Evolutionary conservation across 768 basidiomycete genomes (phyloP), one percentile per base, ranked within the genome.

Genomic region (Gelatoporia subvermispora): DNA sequence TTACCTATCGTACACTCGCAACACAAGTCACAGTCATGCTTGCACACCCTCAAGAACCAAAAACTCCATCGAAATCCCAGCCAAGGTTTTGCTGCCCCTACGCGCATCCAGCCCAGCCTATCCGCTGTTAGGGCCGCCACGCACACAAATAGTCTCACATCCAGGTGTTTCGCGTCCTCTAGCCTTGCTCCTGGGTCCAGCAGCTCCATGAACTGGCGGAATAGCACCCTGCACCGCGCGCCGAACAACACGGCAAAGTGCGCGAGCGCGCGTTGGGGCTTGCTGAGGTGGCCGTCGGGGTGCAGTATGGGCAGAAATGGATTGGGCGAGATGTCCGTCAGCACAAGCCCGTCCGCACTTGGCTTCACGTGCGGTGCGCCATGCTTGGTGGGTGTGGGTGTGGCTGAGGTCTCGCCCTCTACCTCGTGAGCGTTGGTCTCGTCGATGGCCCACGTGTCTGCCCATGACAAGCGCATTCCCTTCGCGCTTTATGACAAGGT

Each of bases 91-190:
- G 60, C 49, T 47, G 66, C 21, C 0, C 69, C 72, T 47, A 74
- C 72, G 11, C 69, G 57, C 55, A 62, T 69, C 72, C 71, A 73
- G 11, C 72, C 72, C 9, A 68, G 38, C 18, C 57, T 56, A 47
- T 73, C 67, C 20, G 71, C 68, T 3, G 78, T 78, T 58, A 83
- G 54, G 49, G 73, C 73, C 4, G 82, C 84, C 0, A 69, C 68
- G 40, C 83, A 68, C 31, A 83, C 54, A 59, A 88, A 88, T 41
- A 88, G 55, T 16, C 76, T 77, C 8, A 85, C 85, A 59, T 87
- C 85, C 13, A 79, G 55, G 23, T 67, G 58, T 45, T 78, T 77
- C 7, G 72, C 73, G 17, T 76, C 82, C 13, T 70, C 67, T 35
- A 83, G 63, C 64, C 55, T 36, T 31, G 47, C 42, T 15, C 31